These are phyloP conservation scores for Plectosphaerella cucumerina DNA, from an alignment of 2,329 filamentous ascomycete genomes.

Conservation along the genomic window DNA sequence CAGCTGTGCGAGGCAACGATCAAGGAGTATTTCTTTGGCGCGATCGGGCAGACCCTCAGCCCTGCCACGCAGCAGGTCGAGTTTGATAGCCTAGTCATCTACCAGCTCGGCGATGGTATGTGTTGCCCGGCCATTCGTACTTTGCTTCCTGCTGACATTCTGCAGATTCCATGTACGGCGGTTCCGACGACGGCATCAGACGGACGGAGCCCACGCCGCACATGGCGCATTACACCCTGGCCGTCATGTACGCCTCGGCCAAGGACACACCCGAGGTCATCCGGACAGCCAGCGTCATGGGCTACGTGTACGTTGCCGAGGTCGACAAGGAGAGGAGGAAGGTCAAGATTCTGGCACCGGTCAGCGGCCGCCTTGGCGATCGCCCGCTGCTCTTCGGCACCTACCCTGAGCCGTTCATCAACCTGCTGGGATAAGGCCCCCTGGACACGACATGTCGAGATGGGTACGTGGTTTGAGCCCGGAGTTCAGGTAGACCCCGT, in stretches of 20 bases:
- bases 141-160: neutral
- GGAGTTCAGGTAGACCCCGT: neutral
- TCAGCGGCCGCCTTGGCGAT: conserved; percentile 75
- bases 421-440: conserved; percentile 54
- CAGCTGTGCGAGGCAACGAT: conserved; percentile 71
- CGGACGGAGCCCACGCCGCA: conserved; percentile 60
- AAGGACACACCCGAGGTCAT: conserved; percentile 69
- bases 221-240: conserved; percentile 78
- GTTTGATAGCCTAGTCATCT: conserved; percentile 71
- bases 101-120: conserved; percentile 60
- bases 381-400: conserved; percentile 77
- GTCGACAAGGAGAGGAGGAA: conserved; percentile 82
- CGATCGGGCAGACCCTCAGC: conserved; percentile 69
- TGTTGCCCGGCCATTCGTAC: conserved; percentile 1
- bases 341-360: conserved; percentile 76
- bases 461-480: neutral
- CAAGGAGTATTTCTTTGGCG: conserved; percentile 92
- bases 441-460: neutral
- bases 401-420: conserved; percentile 83
- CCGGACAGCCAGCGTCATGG: conserved; percentile 78
- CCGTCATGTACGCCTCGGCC: conserved; percentile 73
- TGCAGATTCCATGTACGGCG: conserved; percentile 23
- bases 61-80: conserved; percentile 84
- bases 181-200: conserved; percentile 44
- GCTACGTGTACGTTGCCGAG: conserved; percentile 88